Conservation (phyloP, 2,329 filamentous ascomycete genomes). For the Pestalotiopsis sp. region DNA sequence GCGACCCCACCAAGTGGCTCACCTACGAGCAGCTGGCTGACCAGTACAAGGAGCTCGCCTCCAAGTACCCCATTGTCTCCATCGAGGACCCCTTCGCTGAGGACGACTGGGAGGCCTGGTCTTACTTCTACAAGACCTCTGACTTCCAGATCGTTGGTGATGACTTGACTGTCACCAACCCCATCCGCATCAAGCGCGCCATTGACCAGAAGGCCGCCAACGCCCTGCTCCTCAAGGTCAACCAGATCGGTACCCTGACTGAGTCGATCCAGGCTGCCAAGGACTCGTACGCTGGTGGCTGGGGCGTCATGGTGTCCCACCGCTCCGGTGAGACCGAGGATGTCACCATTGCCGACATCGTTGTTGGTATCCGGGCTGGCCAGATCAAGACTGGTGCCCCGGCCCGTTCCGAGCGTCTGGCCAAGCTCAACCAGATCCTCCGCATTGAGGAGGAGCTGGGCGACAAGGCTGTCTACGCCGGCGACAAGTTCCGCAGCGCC, state of each 20-base stretch:
- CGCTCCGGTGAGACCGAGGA: slow-evolving; percentile 99
- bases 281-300: slow-evolving; percentile 92
- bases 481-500: slow-evolving; percentile 86
- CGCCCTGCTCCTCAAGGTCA: slow-evolving; percentile 97
- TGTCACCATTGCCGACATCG: slow-evolving; percentile 98
- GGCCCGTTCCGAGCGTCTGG: slow-evolving; percentile 93
- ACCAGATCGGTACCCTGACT: slow-evolving; percentile 98
- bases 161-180: slow-evolving; percentile 99
- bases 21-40: slow-evolving; percentile 96
- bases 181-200: slow-evolving; percentile 98
- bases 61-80: slow-evolving; percentile 98
- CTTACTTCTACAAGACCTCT: slow-evolving; percentile 99
- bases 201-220: slow-evolving; percentile 99
- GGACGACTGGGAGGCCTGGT: slow-evolving; percentile 99
- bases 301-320: slow-evolving; percentile 99
- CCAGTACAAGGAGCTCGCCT: slow-evolving; percentile 82
- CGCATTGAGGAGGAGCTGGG: slow-evolving; percentile 99
- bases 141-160: slow-evolving; percentile 99
- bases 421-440: slow-evolving; percentile 99
- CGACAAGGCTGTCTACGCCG: slow-evolving; percentile 87
- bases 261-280: slow-evolving; percentile 99
- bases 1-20: slow-evolving; percentile 95
- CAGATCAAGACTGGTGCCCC: slow-evolving; percentile 99
- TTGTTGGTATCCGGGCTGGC: slow-evolving; percentile 92
- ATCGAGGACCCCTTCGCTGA: slow-evolving; percentile 99